Evolutionary conservation across 2,329 filamentous ascomycete genomes (phyloP).

Genomic region (Aspergillus sp.): DNA sequence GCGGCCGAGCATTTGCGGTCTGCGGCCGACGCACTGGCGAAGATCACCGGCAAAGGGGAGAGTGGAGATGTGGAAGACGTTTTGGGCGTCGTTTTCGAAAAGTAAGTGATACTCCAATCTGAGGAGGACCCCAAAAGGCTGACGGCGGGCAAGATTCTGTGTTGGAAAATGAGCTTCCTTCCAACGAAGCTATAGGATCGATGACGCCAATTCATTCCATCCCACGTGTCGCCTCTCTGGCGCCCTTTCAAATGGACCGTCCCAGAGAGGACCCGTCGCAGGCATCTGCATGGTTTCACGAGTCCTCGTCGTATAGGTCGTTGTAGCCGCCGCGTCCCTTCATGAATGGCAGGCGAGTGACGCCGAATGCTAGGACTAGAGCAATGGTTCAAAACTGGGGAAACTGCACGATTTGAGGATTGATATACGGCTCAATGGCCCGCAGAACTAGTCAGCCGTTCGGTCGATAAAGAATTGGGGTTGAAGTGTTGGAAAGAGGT

Average conservation of each 20-base stretch:
- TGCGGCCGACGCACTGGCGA: conserved; percentile 76
- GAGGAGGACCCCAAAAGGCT: conserved; percentile 11
- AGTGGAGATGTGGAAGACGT: conserved; percentile 92
- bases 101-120: conserved; percentile 57
- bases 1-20: conserved; percentile 85
- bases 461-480: not conserved
- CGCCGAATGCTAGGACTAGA: not conserved
- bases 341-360: conserved; percentile 11
- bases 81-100: conserved; percentile 94
- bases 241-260: no score
- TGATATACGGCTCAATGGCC: not conserved
- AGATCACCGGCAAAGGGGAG: conserved; percentile 83
- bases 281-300: not conserved
- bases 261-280: not conserved
- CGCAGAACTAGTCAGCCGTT: not conserved
- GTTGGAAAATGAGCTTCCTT: conserved; percentile 34
- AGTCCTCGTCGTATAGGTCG: conserved; percentile 19
- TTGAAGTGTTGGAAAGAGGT: not conserved
- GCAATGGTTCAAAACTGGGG: not conserved
- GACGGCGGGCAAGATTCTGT: conserved; percentile 49
- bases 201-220: not conserved
- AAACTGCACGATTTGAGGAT: not conserved
- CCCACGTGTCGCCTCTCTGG: not conserved
- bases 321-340: conserved; percentile 37
- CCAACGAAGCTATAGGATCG: not conserved